A percentile compares a stretch with the other conserved stretches of the same genome.
phyloP scores from a whole-genome alignment of 768 basidiomycete genomes.

The Amanita pallidorosea region DNA sequence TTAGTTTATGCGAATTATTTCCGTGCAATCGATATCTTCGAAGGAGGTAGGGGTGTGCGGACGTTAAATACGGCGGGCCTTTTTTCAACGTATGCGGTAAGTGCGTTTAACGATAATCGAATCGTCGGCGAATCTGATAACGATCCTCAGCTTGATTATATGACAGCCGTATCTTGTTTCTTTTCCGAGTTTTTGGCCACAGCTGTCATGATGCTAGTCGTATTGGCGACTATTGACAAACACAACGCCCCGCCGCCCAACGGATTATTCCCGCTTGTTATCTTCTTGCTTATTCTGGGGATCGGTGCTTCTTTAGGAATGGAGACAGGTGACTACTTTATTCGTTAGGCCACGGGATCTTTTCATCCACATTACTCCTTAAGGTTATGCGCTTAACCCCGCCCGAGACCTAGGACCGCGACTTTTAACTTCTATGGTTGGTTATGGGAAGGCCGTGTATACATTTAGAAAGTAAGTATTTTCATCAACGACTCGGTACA shows the following conservation, averaged over 20 bases:
- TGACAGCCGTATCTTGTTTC: slow-evolving; percentile 29
- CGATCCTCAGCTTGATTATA: slow-evolving; percentile 17
- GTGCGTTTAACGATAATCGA: slow-evolving; percentile 11
- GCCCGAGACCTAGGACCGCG: slow-evolving; percentile 48
- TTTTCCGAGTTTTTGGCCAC: slow-evolving; percentile 47
- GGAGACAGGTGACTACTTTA: slow-evolving; percentile 32
- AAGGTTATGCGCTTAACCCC: slow-evolving; percentile 26
- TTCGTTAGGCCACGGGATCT: background rate
- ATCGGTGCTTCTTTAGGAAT: slow-evolving; percentile 48
- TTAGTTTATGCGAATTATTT: slow-evolving; percentile 57
- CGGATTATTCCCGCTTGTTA: slow-evolving; percentile 41
- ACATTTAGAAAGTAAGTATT: slow-evolving; percentile 31
- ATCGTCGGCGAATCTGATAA: background rate
- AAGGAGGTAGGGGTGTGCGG: slow-evolving; percentile 42
- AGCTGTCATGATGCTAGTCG: slow-evolving; percentile 41
- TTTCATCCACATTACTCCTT: background rate
- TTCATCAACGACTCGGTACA: background rate
- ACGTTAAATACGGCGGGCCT: slow-evolving; percentile 45
- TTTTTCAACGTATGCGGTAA: slow-evolving; percentile 52
- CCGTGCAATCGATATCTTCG: slow-evolving; percentile 54
- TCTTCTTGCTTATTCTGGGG: slow-evolving; percentile 49
- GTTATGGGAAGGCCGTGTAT: slow-evolving; percentile 44
- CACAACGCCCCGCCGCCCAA: slow-evolving; percentile 35
- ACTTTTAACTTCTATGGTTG: slow-evolving; percentile 59
- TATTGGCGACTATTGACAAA: slow-evolving; percentile 44